A percentile compares a stretch with the other conserved stretches of the same genome.
phyloP scores from a whole-genome alignment of 495 filamentous ascomycete species.

The Xanthoparmelia taractica region DNA sequence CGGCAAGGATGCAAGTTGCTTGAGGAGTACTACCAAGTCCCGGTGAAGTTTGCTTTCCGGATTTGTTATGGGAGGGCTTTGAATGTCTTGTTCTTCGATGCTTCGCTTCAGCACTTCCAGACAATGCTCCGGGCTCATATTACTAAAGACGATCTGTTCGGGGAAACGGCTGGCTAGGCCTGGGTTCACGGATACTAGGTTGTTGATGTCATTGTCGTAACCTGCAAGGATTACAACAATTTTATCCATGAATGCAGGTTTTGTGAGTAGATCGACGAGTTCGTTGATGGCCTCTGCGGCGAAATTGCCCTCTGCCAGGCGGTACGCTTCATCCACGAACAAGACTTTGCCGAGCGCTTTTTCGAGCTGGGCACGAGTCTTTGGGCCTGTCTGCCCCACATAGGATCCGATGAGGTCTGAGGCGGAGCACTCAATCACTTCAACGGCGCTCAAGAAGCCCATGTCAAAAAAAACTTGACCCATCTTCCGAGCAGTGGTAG shows the following conservation, averaged over 20 bases:
- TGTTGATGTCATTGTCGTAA: constrained; percentile 63
- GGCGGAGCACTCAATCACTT: constrained; percentile 54
- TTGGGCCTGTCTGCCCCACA: constrained; percentile 44
- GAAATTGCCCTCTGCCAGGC: constrained; percentile 47
- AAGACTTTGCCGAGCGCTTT: constrained; percentile 50
- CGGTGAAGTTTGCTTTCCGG: neutral
- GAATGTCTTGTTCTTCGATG: neutral
- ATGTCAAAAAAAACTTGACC: constrained; percentile 67
- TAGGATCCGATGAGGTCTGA: constrained; percentile 55
- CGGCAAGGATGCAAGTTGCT: constrained; percentile 35
- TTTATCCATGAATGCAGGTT: constrained; percentile 52
- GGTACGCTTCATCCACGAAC: constrained; percentile 57
- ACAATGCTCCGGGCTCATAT: constrained; percentile 29
- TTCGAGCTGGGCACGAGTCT: constrained; percentile 35
- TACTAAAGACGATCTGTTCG: constrained; percentile 39
- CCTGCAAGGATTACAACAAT: constrained; percentile 70
- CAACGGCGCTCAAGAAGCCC: constrained; percentile 48
- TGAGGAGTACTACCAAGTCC: constrained; percentile 34
- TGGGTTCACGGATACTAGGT: constrained; percentile 50
- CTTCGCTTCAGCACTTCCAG: constrained; percentile 18
- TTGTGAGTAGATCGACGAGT: constrained; percentile 61
- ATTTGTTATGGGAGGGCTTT: neutral
- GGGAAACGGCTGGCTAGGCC: constrained; percentile 49
- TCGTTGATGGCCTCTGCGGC: constrained; percentile 68
- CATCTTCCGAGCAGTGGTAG: constrained; percentile 62